Percentiles rank a stretch among this genome's conserved stretches.
Evolutionary conservation across 257 asterid genomes (phyloP).

Genomic region (Solanum paucissectum): DNA sequence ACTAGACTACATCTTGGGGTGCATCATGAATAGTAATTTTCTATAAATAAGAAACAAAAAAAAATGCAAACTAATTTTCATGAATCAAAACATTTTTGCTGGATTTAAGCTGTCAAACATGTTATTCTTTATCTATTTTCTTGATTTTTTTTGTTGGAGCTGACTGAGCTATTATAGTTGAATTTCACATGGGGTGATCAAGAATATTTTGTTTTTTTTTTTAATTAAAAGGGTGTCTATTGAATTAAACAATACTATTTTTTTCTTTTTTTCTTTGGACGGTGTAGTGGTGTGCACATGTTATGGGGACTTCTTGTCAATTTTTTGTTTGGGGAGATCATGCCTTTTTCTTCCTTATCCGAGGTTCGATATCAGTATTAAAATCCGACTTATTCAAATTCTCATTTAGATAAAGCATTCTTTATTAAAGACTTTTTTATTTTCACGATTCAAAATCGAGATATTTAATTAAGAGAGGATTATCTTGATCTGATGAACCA

Average conservation of each 20-base stretch:
- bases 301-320: neutral
- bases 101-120: neutral
- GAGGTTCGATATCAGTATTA: neutral
- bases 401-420: rapidly evolving
- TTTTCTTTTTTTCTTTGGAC: neutral
- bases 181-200: neutral
- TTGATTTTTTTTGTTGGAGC: neutral
- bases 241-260: neutral
- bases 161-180: neutral
- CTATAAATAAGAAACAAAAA: neutral
- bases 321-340: neutral
- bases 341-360: neutral
- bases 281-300: conserved; percentile 8
- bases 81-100: neutral
- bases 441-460: rapidly evolving
- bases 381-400: rapidly evolving
- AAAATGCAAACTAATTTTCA: neutral
- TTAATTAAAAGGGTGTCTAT: neutral
- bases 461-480: neutral
- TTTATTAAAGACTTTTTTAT: rapidly evolving
- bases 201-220: neutral
- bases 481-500: neutral
- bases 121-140: neutral
- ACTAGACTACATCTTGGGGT: neutral
- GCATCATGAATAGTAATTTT: neutral